phyloP scores from a whole-genome alignment of 1,284 basidiomycete species.

The Puccinia polysora region DNA sequence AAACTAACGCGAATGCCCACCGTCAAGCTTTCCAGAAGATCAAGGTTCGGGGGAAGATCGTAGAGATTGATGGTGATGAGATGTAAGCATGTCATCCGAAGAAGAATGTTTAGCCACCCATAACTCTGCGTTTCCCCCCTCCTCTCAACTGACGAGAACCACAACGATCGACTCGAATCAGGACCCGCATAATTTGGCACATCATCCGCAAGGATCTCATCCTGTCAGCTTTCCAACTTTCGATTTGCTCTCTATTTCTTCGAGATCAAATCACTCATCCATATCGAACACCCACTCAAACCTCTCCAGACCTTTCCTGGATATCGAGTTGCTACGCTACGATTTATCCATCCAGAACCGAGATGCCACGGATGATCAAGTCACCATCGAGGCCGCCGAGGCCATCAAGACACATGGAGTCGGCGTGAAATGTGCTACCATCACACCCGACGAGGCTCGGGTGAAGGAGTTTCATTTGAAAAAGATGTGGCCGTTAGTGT shows the following conservation, averaged over 20 bases:
- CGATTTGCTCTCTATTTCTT: background rate
- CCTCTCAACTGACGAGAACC: background rate
- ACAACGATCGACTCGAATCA: background rate
- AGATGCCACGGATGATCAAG: conserved; percentile 74
- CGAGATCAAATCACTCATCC: background rate
- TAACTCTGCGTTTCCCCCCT: background rate
- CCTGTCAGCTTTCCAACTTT: too few species aligned
- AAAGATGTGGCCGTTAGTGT: conserved; percentile 66
- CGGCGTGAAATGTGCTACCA: conserved; percentile 74
- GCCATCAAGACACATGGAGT: conserved; percentile 58
- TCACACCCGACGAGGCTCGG: conserved; percentile 80
- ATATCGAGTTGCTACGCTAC: conserved; percentile 53
- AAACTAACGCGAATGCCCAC: too few species aligned
- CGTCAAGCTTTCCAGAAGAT: conserved; percentile 46
- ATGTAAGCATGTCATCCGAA: conserved; percentile 47
- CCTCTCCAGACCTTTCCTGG: conserved; percentile 50
- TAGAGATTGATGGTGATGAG: conserved; percentile 53
- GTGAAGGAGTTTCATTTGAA: conserved; percentile 81
- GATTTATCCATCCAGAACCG: conserved; percentile 47
- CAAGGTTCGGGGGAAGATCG: conserved; percentile 52
- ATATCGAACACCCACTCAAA: conserved; percentile 46
- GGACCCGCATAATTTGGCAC: conserved; percentile 42
- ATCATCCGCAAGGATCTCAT: conserved; percentile 37
- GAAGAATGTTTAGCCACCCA: background rate
- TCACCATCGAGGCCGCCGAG: conserved; percentile 88